Base-by-base conservation (phyloP, 73 alveolate species). In the Tetrahymena thermophila region DNA sequence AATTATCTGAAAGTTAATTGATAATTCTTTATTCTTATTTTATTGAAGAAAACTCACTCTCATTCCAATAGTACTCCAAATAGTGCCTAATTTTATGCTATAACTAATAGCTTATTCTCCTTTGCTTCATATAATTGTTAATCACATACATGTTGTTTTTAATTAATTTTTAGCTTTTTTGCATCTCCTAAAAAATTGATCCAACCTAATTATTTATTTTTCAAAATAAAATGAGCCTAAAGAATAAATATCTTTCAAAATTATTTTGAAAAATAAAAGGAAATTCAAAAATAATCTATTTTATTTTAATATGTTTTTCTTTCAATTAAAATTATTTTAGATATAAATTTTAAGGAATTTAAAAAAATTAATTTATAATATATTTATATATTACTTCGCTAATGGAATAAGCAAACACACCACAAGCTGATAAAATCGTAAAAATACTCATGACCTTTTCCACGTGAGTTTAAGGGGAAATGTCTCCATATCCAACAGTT, bases 401-500 rank as follows among this genome's bases (percentile, higher is more conserved):
- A 8, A 97, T 96, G 9, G 97, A 94, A 42, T 94, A 94, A 19
- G 98, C 96, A 57, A 96, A 97, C 10, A 97, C 97, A 43, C 98
- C 98, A 83, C 98, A 94, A 94, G 98, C 97, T 35, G 96, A 44
- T 9, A 97, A 35, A 89, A 96, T 84, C 34, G 95, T 85, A 85
- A 94, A 96, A 56, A 97, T 96, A 6, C 96, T 97, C 93, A 95
- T 97, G 11, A 97, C 10, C 56, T 94, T 97, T 93, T 98, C 99
- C 43, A 94, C 34, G 34, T 96, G 85, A 17, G 96, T 97, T 56
- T 85, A 57, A 85, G 98, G 98, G 19, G 96, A 44, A 31, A 98
- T 58, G 93, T 98, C 99, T 21, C 99, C 99, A 85, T 98, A 98
- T 55, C 98, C 99, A 25, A 98, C 98, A 13, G 98, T 98, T 42